phyloP scores from a whole-genome alignment of 225 moss, liverwort and hornwort genomes.

The Bryum argenteum region DNA sequence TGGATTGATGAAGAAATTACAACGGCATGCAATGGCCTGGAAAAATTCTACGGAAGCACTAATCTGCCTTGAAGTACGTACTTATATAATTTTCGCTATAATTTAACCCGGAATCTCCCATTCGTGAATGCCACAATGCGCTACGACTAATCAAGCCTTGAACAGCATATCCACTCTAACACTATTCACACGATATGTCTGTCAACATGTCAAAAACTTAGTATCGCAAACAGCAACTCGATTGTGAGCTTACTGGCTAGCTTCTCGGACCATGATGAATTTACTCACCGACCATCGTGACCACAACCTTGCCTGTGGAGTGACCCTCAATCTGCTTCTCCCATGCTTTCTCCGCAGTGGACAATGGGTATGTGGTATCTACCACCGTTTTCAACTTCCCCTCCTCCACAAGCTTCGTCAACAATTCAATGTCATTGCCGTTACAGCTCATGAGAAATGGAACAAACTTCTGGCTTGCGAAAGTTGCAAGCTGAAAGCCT shows the following conservation, averaged over 20 bases:
- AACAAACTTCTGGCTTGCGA: constrained; percentile 47
- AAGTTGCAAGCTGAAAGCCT: constrained; percentile 40
- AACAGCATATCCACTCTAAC: background rate
- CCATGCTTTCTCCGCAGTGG: constrained; percentile 68
- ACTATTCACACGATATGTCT: background rate
- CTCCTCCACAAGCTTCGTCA: constrained; percentile 42
- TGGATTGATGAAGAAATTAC: background rate
- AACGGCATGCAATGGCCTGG: background rate
- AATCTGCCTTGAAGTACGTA: background rate
- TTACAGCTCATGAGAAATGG: constrained; percentile 36
- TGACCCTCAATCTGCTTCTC: constrained; percentile 69
- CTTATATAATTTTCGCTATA: background rate
- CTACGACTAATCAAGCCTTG: background rate
- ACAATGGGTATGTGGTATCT: constrained; percentile 62
- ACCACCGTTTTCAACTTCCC: constrained; percentile 70
- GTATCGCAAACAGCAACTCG: background rate
- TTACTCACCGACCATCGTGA: constrained; percentile 56
- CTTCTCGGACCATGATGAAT: no score
- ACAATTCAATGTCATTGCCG: constrained; percentile 37
- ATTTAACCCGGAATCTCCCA: background rate
- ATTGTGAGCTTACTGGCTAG: background rate
- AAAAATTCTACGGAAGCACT: background rate
- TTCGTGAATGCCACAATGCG: background rate
- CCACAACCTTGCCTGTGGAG: constrained; percentile 65
- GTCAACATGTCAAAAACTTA: background rate